Percentiles rank a stretch among this genome's conserved stretches.
These are phyloP conservation scores for Flaveria sonorensis DNA, from an alignment of 129 eudicot genomes.

Conservation along the genomic window DNA sequence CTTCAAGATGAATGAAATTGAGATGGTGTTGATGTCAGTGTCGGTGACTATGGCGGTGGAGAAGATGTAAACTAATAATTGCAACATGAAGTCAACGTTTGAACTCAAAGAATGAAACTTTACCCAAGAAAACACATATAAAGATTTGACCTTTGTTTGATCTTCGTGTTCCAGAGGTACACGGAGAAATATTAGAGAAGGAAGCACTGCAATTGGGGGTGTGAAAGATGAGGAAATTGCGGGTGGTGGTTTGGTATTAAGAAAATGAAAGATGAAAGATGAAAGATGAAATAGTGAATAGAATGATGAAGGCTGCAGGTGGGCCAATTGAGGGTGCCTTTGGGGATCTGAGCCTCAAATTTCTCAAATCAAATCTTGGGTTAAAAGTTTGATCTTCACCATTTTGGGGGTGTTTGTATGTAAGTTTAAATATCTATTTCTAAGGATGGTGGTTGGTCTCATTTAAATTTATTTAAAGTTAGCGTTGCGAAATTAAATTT, in stretches of 20 bases:
- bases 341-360: slow-evolving; percentile 5
- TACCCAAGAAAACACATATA: slow-evolving; percentile 26
- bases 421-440: too few species aligned
- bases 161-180: not conserved
- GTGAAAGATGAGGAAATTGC: not conserved
- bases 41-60: slow-evolving; percentile 11
- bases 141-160: slow-evolving; percentile 25
- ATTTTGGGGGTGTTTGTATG: not conserved
- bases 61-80: too few species aligned
- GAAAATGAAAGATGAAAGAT: not conserved
- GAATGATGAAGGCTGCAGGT: not conserved
- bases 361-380: not conserved
- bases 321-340: slow-evolving; percentile 11
- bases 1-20: not conserved
- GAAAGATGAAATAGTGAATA: not conserved
- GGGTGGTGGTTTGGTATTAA: not conserved
- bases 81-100: not conserved
- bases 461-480: too few species aligned
- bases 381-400: not conserved
- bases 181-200: not conserved
- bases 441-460: too few species aligned
- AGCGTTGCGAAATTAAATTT: too few species aligned
- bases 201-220: not conserved
- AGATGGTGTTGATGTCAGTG: slow-evolving; percentile 13
- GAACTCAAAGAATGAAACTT: slow-evolving; percentile 18